phyloP scores from a whole-genome alignment of 2,329 filamentous ascomycete genomes.

The Apiospora malaysiana region DNA sequence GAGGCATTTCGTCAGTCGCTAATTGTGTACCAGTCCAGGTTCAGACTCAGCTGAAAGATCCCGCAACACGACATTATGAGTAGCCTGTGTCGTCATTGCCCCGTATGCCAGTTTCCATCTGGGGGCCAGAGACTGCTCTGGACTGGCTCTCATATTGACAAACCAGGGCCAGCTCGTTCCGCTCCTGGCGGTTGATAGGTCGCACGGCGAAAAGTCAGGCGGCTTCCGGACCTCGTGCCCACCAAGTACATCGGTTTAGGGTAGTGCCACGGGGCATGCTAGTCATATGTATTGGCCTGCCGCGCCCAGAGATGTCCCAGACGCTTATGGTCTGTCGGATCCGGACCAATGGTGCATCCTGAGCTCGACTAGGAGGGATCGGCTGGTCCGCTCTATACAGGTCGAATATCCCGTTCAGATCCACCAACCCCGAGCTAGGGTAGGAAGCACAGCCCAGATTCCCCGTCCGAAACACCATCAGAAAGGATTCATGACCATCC shows the following conservation, averaged over 20 bases:
- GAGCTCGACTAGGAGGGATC: background rate
- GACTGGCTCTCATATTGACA: background rate
- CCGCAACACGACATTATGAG: conserved; percentile 7
- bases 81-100: background rate
- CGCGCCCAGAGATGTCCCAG: background rate
- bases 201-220: background rate
- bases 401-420: background rate
- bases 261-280: background rate
- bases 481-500: background rate
- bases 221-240: background rate
- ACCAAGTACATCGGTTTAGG: background rate
- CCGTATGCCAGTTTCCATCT: background rate
- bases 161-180: background rate
- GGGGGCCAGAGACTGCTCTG: background rate
- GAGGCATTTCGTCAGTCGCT: background rate
- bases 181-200: background rate
- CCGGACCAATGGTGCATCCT: conserved; percentile 1
- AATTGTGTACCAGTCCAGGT: background rate
- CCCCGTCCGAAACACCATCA: background rate
- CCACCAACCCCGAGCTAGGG: conserved; percentile 6
- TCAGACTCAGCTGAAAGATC: background rate
- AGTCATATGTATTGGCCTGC: background rate
- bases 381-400: background rate
- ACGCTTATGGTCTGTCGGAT: background rate
- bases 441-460: background rate